Conservation (phyloP, 1,284 basidiomycete genomes). For the Anthracocystis panici-leucophaei region DNA sequence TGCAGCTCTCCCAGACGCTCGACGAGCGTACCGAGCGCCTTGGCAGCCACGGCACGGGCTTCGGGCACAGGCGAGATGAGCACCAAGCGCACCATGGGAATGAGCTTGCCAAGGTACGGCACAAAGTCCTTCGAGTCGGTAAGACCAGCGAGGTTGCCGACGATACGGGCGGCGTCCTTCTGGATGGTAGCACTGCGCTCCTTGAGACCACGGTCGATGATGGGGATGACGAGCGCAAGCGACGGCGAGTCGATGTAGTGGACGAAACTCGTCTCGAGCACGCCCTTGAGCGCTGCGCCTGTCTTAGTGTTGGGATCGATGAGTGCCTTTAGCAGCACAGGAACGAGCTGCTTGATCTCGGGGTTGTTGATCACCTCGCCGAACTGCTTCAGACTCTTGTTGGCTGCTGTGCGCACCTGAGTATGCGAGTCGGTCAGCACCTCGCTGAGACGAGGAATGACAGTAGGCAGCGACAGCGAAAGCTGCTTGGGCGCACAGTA, state of each 20-base stretch:
- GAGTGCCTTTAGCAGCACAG: slow-evolving; percentile 92
- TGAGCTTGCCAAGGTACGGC: slow-evolving; percentile 88
- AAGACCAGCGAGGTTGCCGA: slow-evolving; percentile 89
- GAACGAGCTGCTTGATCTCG: slow-evolving; percentile 91
- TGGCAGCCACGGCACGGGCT: slow-evolving; percentile 95
- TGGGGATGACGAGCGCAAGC: slow-evolving; percentile 93
- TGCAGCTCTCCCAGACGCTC: slow-evolving; percentile 94
- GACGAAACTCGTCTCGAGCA: slow-evolving; percentile 95
- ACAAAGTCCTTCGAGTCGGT: slow-evolving; percentile 97
- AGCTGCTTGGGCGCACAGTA: slow-evolving; percentile 97
- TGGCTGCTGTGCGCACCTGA: slow-evolving; percentile 92
- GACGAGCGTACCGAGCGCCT: slow-evolving; percentile 95
- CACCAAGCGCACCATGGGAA: slow-evolving; percentile 92
- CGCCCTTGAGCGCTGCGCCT: slow-evolving; percentile 80
- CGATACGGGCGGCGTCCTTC: slow-evolving; percentile 94
- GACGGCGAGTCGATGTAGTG: slow-evolving; percentile 99
- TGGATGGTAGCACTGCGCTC: slow-evolving; percentile 94
- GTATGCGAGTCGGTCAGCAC: slow-evolving; percentile 97
- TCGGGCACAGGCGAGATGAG: slow-evolving; percentile 92
- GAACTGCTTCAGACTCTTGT: slow-evolving; percentile 95
- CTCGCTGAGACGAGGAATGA: slow-evolving; percentile 93
- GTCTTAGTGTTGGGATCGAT: slow-evolving; percentile 93
- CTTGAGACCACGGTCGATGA: slow-evolving; percentile 90
- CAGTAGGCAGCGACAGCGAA: slow-evolving; percentile 92
- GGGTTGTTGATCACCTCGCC: slow-evolving; percentile 77